Evolutionary conservation across 371 early-diverging fungal species (phyloP).

Genomic region (Syncephalastrum monosporum): DNA sequence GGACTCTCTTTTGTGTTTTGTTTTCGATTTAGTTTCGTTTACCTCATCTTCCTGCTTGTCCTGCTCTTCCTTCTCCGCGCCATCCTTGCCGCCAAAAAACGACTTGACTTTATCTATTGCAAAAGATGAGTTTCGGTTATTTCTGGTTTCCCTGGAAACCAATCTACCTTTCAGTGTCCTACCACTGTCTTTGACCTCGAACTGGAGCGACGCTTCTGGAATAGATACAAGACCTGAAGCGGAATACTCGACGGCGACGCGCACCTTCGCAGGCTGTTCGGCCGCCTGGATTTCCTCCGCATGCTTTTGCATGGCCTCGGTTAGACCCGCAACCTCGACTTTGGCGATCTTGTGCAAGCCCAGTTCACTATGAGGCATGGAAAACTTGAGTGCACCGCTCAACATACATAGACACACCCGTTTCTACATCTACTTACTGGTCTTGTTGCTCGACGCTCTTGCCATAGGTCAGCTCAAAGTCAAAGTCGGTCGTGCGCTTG

Average conservation of each 20-base stretch:
- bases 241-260: conserved; percentile 72
- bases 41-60: conserved; percentile 13
- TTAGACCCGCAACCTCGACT: conserved; percentile 71
- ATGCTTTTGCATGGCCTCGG: conserved; percentile 66
- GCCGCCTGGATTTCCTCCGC: conserved; percentile 48
- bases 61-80: conserved; percentile 19
- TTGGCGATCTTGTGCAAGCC: conserved; percentile 57
- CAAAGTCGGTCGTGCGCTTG: conserved; percentile 78
- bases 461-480: conserved; percentile 69
- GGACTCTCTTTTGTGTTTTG: too few species aligned
- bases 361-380: conserved; percentile 10
- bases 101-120: conserved; percentile 64
- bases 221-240: conserved; percentile 66
- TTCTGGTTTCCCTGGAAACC: too few species aligned
- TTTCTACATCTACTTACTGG: conserved; percentile 21
- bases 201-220: conserved; percentile 53
- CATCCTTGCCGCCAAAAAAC: conserved; percentile 70
- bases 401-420: too few species aligned
- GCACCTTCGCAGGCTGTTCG: conserved; percentile 76
- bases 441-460: conserved; percentile 29
- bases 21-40: too few species aligned
- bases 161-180: conserved; percentile 18
- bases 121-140: too few species aligned
- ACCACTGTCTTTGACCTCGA: conserved; percentile 39
- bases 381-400: neutral